Evolutionary conservation across 1,284 basidiomycete species (phyloP).

Genomic region (Chalciporus piperatoides): DNA sequence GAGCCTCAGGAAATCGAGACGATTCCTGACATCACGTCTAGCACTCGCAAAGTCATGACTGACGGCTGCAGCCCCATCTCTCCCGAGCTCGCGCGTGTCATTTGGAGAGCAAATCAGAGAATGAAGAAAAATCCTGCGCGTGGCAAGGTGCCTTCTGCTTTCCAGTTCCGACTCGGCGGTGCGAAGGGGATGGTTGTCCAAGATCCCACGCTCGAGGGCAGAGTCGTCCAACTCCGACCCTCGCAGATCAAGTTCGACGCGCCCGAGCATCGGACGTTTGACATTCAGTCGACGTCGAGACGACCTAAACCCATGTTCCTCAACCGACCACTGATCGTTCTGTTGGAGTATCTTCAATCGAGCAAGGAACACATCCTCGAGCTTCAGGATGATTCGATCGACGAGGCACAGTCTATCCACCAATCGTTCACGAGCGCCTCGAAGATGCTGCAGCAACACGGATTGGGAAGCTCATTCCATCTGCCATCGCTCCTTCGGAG

Average conservation of each 20-base stretch:
- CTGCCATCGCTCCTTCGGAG: conserved; percentile 40
- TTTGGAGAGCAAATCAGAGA: conserved; percentile 33
- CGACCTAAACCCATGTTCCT: conserved; percentile 38
- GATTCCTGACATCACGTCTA: conserved; percentile 26
- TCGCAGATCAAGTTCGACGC: conserved; percentile 50
- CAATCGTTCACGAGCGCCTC: conserved; percentile 27
- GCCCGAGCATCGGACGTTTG: conserved; percentile 37
- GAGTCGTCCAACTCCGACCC: conserved; percentile 39
- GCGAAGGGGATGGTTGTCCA: conserved; percentile 47
- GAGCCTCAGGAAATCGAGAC: conserved; percentile 30
- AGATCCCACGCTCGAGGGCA: conserved; percentile 37
- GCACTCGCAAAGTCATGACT: conserved; percentile 36
- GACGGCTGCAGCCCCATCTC: conserved; percentile 50
- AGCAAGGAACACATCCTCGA: conserved; percentile 32
- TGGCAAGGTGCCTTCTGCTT: conserved; percentile 32
- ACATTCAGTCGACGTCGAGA: conserved; percentile 44
- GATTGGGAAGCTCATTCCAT: conserved; percentile 43
- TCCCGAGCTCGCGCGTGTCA: conserved; percentile 27
- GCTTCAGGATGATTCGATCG: conserved; percentile 39
- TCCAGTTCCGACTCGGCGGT: conserved; percentile 41
- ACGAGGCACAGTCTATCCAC: conserved; percentile 32
- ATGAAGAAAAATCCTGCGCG: conserved; percentile 19
- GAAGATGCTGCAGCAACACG: conserved; percentile 38
- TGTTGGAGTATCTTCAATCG: conserved; percentile 42
- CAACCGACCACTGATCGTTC: conserved; percentile 44